phyloP scores from a whole-genome alignment of 1,284 basidiomycete species.

The Melampsora medusae region DNA sequence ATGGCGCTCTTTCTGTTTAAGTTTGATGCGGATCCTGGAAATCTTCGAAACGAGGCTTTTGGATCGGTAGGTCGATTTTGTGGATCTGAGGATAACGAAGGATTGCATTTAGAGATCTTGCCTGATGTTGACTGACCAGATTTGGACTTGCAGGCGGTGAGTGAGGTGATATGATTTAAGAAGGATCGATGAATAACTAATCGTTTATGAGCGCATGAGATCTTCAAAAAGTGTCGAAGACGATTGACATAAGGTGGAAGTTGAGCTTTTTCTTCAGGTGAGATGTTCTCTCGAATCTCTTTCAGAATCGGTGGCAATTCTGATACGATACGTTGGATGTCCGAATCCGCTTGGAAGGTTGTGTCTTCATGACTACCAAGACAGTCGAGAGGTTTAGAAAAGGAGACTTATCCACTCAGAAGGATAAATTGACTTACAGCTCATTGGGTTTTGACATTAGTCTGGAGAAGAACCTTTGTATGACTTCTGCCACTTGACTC shows the following conservation, averaged over 20 bases:
- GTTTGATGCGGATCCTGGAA: not conserved
- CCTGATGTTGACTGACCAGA: not conserved
- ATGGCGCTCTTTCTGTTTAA: not conserved
- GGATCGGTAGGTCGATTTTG: not conserved
- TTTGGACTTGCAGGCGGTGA: not conserved
- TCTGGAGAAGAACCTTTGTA: constrained; percentile 8
- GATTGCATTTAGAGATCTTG: not conserved
- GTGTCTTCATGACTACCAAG: constrained; percentile 3
- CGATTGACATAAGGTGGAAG: not conserved
- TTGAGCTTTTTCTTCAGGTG: not conserved
- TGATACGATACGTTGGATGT: constrained; percentile 1
- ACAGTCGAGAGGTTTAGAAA: not conserved
- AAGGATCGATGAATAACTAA: constrained; percentile 1
- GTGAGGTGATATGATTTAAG: not conserved
- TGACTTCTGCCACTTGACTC: constrained; percentile 5
- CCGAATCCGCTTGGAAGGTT: not conserved
- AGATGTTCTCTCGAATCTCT: constrained; percentile 1
- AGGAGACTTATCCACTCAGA: not conserved
- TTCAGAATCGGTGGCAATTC: not conserved
- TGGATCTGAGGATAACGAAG: not conserved
- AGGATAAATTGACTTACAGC: not conserved
- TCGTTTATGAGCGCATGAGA: constrained; percentile 1
- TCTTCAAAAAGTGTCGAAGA: not conserved
- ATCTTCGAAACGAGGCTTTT: not conserved
- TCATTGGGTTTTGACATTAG: constrained; percentile 4